A percentile compares a stretch with the other conserved stretches of the same genome.
Conservation (phyloP, 2,329 filamentous ascomycete genomes). For the Paraconiothyrium sp. region DNA sequence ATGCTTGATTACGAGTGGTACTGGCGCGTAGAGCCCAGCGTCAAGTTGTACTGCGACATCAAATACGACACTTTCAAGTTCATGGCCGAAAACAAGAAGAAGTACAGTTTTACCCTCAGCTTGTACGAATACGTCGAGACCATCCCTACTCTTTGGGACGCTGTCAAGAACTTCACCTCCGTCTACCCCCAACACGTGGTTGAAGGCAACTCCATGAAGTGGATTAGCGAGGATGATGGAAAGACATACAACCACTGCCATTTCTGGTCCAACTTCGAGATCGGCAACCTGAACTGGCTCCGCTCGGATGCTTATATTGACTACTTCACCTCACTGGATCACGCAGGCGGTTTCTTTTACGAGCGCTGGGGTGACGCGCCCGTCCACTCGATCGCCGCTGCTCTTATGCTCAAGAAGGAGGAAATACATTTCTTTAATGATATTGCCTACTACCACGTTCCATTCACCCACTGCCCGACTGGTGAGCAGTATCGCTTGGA, state of each 20-base stretch:
- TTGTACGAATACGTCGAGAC: slow-evolving; percentile 97
- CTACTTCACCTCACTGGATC: slow-evolving; percentile 88
- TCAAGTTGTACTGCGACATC: slow-evolving; percentile 96
- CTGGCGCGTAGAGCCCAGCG: slow-evolving; percentile 97
- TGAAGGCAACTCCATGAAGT: slow-evolving; percentile 85
- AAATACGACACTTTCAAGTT: slow-evolving; percentile 95
- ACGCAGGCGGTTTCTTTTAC: slow-evolving; percentile 97
- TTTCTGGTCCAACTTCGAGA: slow-evolving; percentile 99
- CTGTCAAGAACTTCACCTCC: slow-evolving; percentile 91
- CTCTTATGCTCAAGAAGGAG: slow-evolving; percentile 86
- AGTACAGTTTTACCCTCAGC: slow-evolving; percentile 96
- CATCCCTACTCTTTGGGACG: slow-evolving; percentile 95
- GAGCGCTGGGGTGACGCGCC: slow-evolving; percentile 98
- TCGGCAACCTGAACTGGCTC: slow-evolving; percentile 93
- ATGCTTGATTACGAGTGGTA: slow-evolving; percentile 99
- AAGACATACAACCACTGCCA: slow-evolving; percentile 97
- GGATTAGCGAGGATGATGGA: slow-evolving; percentile 90
- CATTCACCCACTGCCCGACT: slow-evolving; percentile 97
- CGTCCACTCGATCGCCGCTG: slow-evolving; percentile 95
- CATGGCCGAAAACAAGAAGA: slow-evolving; percentile 96
- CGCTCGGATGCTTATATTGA: slow-evolving; percentile 88
- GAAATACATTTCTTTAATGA: slow-evolving; percentile 99
- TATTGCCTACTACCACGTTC: slow-evolving; percentile 97
- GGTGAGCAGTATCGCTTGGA: slow-evolving; percentile 84
- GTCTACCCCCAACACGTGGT: slow-evolving; percentile 88